Evolutionary conservation across 768 basidiomycete species (phyloP), one percentile per base, ranked within the genome.

Genomic region (Tremella mesenterica): DNA sequence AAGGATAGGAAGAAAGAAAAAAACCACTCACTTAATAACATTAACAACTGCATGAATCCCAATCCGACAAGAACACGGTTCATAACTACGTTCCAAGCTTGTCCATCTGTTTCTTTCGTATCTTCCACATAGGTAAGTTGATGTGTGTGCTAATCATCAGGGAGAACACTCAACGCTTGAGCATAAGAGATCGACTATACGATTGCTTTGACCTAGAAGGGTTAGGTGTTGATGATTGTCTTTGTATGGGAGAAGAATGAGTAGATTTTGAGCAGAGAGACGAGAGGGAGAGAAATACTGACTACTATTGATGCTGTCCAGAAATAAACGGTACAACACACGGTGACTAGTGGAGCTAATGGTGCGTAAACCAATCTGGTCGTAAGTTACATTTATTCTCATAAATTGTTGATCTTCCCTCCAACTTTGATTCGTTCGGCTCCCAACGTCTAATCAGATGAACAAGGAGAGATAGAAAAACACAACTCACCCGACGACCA

Each of bases 71-170:
- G 75, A n/a, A 96, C 74, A 44, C 93, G 81, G 72, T 96, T 96
- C 72, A 89, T 79, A 33, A 88, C 78, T 7, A 88, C 81, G 64
- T 90, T 89, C 90, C 90, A 93, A 14, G 52, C 55, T 52, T 60
- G 47, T 0, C 93, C 93, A 57, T 92, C 93, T 33, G 85, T 87
- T 74, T 97, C 93, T 60, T 82, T 83, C 4, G 89, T 81, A 45
- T 88, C 76, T 67, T 80, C 89, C 46, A 92, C 88, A 70, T 90
- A 96, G 85, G 91, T 88, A 49, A 95, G 78, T 75, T 92, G 86
- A 33, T 59, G 54, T 2, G 46, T 21, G 52, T 55, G 53, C 58
- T 61, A 33, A 16, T 10, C 27, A n/a, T 46, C 46, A 47, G 47
- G 12, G 38, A 14, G 4, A 41, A 4, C 4, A n/a, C 38, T 5